Conservation (phyloP, 2,329 filamentous ascomycete species). For the Penicillium sp. region DNA sequence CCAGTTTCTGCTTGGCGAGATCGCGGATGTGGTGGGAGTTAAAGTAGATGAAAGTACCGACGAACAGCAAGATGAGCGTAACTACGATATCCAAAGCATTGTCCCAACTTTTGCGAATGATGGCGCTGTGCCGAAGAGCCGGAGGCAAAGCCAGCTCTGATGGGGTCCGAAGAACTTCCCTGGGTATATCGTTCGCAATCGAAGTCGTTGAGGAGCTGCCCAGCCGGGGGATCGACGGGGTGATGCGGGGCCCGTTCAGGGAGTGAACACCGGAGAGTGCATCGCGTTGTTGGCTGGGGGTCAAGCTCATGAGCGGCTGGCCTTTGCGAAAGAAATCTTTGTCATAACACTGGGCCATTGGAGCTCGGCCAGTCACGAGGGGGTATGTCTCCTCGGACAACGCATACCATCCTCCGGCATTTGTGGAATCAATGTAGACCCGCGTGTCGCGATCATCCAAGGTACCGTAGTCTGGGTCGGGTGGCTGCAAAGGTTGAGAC, state of each 20-base stretch:
- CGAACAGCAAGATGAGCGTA: slow-evolving; percentile 34
- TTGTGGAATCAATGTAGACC: slow-evolving; percentile 82
- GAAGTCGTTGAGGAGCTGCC: slow-evolving; percentile 34
- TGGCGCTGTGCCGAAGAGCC: slow-evolving; percentile 37
- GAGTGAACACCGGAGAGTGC: slow-evolving; percentile 67
- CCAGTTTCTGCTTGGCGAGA: slow-evolving; percentile 40
- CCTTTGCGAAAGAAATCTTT: slow-evolving; percentile 42
- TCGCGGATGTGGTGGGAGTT: slow-evolving; percentile 39
- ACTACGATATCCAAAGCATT: slow-evolving; percentile 42
- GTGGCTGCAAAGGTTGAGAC: slow-evolving; percentile 71
- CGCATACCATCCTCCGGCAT: slow-evolving; percentile 86
- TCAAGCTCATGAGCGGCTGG: slow-evolving; percentile 35
- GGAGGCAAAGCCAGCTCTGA: slow-evolving; percentile 36
- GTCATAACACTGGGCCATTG: slow-evolving; percentile 52
- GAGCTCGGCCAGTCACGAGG: slow-evolving; percentile 66
- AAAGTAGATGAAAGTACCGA: slow-evolving; percentile 40
- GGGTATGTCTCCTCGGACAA: slow-evolving; percentile 84
- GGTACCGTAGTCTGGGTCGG: slow-evolving; percentile 37
- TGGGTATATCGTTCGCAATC: slow-evolving; percentile 35
- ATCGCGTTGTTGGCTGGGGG: slow-evolving; percentile 48
- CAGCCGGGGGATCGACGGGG: slow-evolving; percentile 42
- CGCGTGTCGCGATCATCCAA: slow-evolving; percentile 53
- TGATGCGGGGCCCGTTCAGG: slow-evolving; percentile 45
- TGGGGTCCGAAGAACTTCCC: slow-evolving; percentile 30
- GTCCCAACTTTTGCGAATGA: slow-evolving; percentile 43